A percentile compares a stretch with the other conserved stretches of the same genome.
These are phyloP conservation scores for Talaromyces borbonicus DNA, from an alignment of 495 filamentous ascomycete species.

Conservation along the genomic window DNA sequence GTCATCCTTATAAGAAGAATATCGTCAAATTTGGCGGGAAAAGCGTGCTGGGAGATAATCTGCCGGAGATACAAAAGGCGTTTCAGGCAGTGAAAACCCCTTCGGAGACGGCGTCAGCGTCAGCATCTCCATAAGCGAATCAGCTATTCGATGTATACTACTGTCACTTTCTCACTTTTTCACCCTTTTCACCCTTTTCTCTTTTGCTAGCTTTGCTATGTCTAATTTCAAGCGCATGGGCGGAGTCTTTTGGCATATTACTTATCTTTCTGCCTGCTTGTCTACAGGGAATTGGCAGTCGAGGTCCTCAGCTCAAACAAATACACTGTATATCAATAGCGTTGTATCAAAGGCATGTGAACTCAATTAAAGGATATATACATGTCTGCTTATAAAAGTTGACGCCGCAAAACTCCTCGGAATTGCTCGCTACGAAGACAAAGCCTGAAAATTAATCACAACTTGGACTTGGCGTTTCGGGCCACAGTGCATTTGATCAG, in stretches of 20 bases:
- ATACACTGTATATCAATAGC: conserved; percentile 7
- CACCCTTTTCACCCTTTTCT: conserved; percentile 18
- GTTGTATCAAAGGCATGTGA: not conserved
- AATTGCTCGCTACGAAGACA: conserved; percentile 8
- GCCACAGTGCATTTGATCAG: conserved; percentile 91
- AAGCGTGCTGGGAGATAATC: conserved; percentile 21
- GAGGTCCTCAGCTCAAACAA: too few species aligned
- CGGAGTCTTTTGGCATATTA: conserved; percentile 32
- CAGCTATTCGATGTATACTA: conserved; percentile 8
- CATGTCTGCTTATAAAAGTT: not conserved
- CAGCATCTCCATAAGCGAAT: conserved; percentile 10
- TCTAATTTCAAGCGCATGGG: conserved; percentile 40
- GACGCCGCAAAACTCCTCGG: not conserved
- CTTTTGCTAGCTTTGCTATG: conserved; percentile 15
- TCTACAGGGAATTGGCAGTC: too few species aligned
- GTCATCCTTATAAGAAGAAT: conserved; percentile 88
- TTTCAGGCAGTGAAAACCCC: conserved; percentile 34
- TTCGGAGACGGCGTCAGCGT: conserved; percentile 7
- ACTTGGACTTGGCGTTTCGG: conserved; percentile 38
- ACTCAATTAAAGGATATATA: conserved; percentile 4
- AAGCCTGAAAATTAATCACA: conserved; percentile 17
- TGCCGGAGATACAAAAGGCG: conserved; percentile 37
- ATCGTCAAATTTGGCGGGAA: conserved; percentile 58
- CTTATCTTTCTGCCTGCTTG: conserved; percentile 16
- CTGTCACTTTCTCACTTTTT: too few species aligned